phyloP scores from a whole-genome alignment of 169 alveolate species.

The Cryptosporidium viatorum region DNA sequence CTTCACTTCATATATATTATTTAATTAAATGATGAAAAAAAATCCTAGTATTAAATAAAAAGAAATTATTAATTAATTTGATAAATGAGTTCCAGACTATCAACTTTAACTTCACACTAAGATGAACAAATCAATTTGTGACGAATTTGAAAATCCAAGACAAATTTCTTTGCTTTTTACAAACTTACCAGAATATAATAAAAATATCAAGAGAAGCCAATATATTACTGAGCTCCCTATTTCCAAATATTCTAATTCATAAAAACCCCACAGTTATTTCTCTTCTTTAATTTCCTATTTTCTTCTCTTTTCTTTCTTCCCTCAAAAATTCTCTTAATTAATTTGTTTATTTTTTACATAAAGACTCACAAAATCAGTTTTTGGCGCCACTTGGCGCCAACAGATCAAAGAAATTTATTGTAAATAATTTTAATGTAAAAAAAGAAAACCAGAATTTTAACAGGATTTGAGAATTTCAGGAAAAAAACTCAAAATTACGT shows the following conservation, averaged over 20 bases:
- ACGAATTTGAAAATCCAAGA: background rate
- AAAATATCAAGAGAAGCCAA: background rate
- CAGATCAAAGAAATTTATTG: constrained; percentile 2
- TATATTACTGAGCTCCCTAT: no score
- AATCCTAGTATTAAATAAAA: background rate
- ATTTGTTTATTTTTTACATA: background rate
- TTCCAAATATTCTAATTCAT: background rate
- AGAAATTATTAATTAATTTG: background rate
- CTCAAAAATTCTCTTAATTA: background rate
- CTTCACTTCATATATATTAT: background rate
- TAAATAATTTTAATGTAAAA: no score
- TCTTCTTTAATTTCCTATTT: background rate
- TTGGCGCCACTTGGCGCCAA: constrained; percentile 1
- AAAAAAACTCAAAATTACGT: background rate
- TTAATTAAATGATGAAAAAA: no score
- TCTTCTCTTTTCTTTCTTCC: background rate
- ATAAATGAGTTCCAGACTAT: background rate
- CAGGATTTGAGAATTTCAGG: no score
- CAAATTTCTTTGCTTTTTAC: background rate
- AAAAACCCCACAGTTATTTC: constrained; percentile 3
- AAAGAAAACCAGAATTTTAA: no score
- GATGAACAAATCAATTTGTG: no score
- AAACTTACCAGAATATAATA: background rate
- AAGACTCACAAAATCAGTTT: constrained; percentile 7
- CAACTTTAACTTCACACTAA: background rate